Evolutionary conservation across 441 rosid species (phyloP).

Genomic region (Populus hybrid): DNA sequence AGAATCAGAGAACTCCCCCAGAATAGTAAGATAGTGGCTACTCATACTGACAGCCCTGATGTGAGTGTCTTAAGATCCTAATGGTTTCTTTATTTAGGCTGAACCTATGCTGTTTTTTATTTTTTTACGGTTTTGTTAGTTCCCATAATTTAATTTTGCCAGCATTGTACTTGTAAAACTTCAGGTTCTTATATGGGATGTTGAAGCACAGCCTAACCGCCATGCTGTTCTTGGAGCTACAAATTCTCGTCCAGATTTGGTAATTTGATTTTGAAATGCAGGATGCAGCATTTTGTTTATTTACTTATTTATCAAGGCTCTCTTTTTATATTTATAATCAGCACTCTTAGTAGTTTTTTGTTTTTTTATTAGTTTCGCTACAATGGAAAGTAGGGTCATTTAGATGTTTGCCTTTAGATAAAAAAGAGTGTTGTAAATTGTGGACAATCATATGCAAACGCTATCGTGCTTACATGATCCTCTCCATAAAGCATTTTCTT

Average conservation of each 20-base stretch:
- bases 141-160: not conserved
- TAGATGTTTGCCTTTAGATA: not conserved
- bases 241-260: slow-evolving; percentile 94
- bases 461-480: not conserved
- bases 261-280: slow-evolving; percentile 18
- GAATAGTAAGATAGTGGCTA: slow-evolving; percentile 87
- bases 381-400: not conserved
- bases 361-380: not conserved
- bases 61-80: slow-evolving; percentile 34
- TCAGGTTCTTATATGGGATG: slow-evolving; percentile 98
- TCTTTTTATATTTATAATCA: not conserved
- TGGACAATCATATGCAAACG: not conserved
- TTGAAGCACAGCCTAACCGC: slow-evolving; percentile 94
- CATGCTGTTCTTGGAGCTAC: slow-evolving; percentile 92
- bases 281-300: not conserved
- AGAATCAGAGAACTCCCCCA: slow-evolving; percentile 98
- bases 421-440: not conserved
- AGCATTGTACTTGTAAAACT: slow-evolving; percentile 3
- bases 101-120: not conserved
- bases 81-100: slow-evolving; percentile 12
- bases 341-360: not conserved
- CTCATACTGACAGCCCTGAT: slow-evolving; percentile 97
- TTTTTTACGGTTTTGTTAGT: slow-evolving; percentile 1
- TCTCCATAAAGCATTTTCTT: not conserved
- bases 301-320: not conserved